These are phyloP conservation scores for Paxillus rubicundulus DNA, from an alignment of 768 basidiomycete species.

Conservation along the genomic window DNA sequence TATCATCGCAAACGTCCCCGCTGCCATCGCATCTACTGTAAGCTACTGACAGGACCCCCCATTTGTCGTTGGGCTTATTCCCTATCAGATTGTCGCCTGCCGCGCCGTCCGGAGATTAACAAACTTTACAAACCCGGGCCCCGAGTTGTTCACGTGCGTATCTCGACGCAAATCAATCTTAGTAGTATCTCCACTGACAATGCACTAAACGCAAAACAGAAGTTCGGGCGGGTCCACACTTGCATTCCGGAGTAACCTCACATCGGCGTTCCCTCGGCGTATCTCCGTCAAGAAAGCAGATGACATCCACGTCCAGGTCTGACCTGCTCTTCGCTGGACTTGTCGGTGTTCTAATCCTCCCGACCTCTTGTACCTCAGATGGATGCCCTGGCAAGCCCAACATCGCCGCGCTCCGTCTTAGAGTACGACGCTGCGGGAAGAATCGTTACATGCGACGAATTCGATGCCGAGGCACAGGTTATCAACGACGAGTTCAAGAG, in stretches of 20 bases:
- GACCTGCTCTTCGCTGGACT: conserved; percentile 2
- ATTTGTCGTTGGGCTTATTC: neutral
- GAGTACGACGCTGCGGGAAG: conserved; percentile 62
- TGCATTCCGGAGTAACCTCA: conserved; percentile 52
- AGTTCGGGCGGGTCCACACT: conserved; percentile 50
- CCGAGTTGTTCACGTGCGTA: conserved; percentile 54
- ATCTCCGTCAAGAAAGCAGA: conserved; percentile 39
- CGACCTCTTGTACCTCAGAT: conserved; percentile 44
- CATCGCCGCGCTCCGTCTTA: conserved; percentile 39
- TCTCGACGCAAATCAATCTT: conserved; percentile 21
- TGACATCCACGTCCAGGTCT: conserved; percentile 62
- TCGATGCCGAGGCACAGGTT: conserved; percentile 59
- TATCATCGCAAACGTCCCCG: conserved; percentile 71
- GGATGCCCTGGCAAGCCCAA: conserved; percentile 56
- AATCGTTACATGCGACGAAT: conserved; percentile 41
- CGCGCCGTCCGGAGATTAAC: conserved; percentile 63
- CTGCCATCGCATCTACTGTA: conserved; percentile 67
- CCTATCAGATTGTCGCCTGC: conserved; percentile 60
- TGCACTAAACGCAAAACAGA: conserved; percentile 25
- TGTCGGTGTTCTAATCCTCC: neutral
- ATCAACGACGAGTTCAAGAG: conserved; percentile 65
- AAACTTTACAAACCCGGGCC: conserved; percentile 49
- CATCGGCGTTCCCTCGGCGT: conserved; percentile 23
- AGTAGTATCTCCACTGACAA: conserved; percentile 16
- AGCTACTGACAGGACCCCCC: conserved; percentile 6